Evolutionary conservation across 2,329 filamentous ascomycete species (phyloP).

Genomic region (Alternaria brassicicola): DNA sequence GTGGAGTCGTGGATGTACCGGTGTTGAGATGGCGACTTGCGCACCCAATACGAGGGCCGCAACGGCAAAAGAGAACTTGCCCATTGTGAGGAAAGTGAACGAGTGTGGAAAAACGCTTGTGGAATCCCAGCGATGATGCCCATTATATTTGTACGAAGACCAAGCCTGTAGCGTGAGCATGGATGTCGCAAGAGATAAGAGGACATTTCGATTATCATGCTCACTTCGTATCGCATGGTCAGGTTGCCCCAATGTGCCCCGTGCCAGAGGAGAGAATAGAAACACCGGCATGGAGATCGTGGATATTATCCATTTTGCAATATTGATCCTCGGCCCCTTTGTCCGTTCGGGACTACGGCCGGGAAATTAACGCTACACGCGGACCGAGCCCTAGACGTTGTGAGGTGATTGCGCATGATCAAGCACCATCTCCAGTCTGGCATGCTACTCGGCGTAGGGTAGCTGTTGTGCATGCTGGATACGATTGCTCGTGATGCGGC

Average conservation of each 20-base stretch:
- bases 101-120: background rate
- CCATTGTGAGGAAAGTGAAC: background rate
- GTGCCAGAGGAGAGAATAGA: background rate
- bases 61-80: background rate
- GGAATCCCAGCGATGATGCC: background rate
- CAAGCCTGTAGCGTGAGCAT: slow-evolving; percentile 1
- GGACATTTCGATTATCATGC: background rate
- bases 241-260: background rate
- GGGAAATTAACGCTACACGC: background rate
- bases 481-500: background rate
- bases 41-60: slow-evolving; percentile 8
- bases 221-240: slow-evolving; percentile 6
- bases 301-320: slow-evolving; percentile 4
- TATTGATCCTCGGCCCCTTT: slow-evolving; percentile 6
- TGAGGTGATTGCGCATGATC: background rate
- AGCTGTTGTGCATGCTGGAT: background rate
- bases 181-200: background rate
- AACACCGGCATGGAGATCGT: slow-evolving; percentile 4
- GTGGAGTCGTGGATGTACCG: background rate
- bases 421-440: background rate
- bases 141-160: slow-evolving; percentile 5
- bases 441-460: background rate
- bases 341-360: background rate
- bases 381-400: background rate
- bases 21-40: slow-evolving; percentile 3